Base-by-base conservation (phyloP, 2,329 filamentous ascomycete species). In the Colletotrichum spinosum region DNA sequence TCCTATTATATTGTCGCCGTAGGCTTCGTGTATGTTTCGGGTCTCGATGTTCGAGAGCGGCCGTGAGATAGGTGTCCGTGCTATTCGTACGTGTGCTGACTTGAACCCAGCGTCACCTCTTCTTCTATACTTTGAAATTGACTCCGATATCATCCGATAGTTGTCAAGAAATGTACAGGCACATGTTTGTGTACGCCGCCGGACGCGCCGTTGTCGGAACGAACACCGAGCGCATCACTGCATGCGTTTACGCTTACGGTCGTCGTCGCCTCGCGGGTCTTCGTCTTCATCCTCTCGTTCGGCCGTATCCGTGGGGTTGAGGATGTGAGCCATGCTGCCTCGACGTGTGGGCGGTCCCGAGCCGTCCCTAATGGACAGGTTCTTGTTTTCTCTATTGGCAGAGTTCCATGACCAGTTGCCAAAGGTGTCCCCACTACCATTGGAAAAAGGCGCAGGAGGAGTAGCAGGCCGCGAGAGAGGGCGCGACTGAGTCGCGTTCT, bases 271-370 rank as follows among this genome's bases (percentile, higher is more conserved):
- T 38, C 85, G 77, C 0, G 78, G 78, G 48, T 86, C 84, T 50
- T 85, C 84, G 60, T 87, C 86, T 61, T 88, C 86, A 35, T 86
- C 83, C 6, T 84, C 83, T 42, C 83, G 78, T 73, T 87, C 86
- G 6, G 79, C 80, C 17, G 83, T 86, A 56, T 86, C 84, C 33
- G 85, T 85, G 1, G 86, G 86, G 70, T 88, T 88, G n/a, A 88
- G 77, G 15, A 88, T 88, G 66, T 88, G 86, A 0, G 86, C 86
- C 85, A 88, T 88, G 74, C 86, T 88, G 33, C 86, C 85, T 54
- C 86, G 77, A 50, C 86, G 77, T 0, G 86, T 88, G 1, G 85
- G 83, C 2, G 86, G 86, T 0, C 79, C 84, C 2, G 86, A 88
- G 64, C 83, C 82, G 69, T 88, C 86, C 67, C 81, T 84, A 50